Conservation (phyloP, 805 yeast species). For the Teunomyces cretensis region DNA sequence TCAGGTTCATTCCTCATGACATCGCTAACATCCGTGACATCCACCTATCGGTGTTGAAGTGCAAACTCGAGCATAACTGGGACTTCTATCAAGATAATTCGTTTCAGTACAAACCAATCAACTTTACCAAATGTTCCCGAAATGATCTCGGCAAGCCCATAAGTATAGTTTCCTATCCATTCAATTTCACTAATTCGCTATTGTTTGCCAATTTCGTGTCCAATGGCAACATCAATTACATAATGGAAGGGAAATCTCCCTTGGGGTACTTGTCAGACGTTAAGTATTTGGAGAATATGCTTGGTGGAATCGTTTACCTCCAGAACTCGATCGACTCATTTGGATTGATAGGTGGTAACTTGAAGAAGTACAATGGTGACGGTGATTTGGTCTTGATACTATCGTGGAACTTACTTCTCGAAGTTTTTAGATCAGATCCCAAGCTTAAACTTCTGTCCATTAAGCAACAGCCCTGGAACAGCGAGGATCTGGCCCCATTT, state of each 20-base stretch:
- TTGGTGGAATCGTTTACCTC: slow-evolving; percentile 35
- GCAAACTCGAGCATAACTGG: not conserved
- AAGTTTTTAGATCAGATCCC: not conserved
- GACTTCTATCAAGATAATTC: not conserved
- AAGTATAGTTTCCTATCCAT: slow-evolving; percentile 19
- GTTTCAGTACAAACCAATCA: not conserved
- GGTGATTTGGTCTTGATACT: slow-evolving; percentile 42
- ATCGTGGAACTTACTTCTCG: slow-evolving; percentile 24
- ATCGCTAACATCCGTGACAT: slow-evolving; percentile 1
- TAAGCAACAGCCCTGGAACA: not conserved
- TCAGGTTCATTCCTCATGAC: slow-evolving; percentile 21
- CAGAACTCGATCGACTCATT: slow-evolving; percentile 13
- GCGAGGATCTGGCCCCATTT: not conserved
- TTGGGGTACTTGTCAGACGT: slow-evolving; percentile 36
- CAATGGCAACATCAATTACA: slow-evolving; percentile 25
- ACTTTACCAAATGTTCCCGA: not conserved
- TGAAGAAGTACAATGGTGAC: slow-evolving; percentile 42
- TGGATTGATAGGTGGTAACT: slow-evolving; percentile 41
- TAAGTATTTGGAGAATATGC: slow-evolving; percentile 46
- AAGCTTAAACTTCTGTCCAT: not conserved
- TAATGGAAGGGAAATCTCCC: slow-evolving; percentile 12
- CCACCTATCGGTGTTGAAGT: slow-evolving; percentile 3
- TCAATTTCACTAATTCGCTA: slow-evolving; percentile 31
- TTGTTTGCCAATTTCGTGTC: slow-evolving; percentile 25
- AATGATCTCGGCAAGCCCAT: slow-evolving; percentile 5